phyloP scores from a whole-genome alignment of 1,139 yeast species.

The Pichia sp. region DNA sequence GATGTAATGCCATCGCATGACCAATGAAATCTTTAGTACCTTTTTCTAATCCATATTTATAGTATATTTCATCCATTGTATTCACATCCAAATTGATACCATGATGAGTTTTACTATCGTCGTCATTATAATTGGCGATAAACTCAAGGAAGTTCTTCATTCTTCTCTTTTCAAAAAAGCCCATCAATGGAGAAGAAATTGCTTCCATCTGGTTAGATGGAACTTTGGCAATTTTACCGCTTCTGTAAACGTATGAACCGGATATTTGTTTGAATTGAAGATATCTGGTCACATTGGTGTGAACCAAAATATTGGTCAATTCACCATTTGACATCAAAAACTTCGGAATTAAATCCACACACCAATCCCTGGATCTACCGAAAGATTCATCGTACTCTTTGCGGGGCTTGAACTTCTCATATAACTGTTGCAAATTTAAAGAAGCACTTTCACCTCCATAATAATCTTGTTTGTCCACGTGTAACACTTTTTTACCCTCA shows the following conservation, averaged over 20 bases:
- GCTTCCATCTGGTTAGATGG: conserved; percentile 94
- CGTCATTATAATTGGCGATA: conserved; percentile 76
- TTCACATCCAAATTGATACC: conserved; percentile 78
- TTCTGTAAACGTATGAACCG: conserved; percentile 90
- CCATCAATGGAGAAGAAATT: conserved; percentile 85
- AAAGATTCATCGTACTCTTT: conserved; percentile 59
- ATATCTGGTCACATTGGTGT: conserved; percentile 92
- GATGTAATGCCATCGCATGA: conserved; percentile 97
- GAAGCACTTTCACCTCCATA: conserved; percentile 76
- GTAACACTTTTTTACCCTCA: conserved; percentile 94
- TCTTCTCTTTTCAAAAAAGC: conserved; percentile 91
- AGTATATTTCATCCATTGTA: conserved; percentile 89
- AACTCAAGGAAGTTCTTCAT: conserved; percentile 88
- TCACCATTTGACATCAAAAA: conserved; percentile 98
- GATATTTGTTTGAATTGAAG: conserved; percentile 94
- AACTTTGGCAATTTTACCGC: conserved; percentile 88
- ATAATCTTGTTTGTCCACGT: conserved; percentile 93
- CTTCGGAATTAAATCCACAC: conserved; percentile 93
- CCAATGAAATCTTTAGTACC: conserved; percentile 97
- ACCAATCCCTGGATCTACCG: conserved; percentile 97
- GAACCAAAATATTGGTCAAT: conserved; percentile 87
- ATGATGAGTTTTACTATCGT: conserved; percentile 72
- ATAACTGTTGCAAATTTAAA: conserved; percentile 44
- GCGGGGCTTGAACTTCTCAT: conserved; percentile 63
- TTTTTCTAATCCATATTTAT: conserved; percentile 81